Evolutionary conservation across 305 asterid species (phyloP).

Genomic region (Fraxinus albicans): DNA sequence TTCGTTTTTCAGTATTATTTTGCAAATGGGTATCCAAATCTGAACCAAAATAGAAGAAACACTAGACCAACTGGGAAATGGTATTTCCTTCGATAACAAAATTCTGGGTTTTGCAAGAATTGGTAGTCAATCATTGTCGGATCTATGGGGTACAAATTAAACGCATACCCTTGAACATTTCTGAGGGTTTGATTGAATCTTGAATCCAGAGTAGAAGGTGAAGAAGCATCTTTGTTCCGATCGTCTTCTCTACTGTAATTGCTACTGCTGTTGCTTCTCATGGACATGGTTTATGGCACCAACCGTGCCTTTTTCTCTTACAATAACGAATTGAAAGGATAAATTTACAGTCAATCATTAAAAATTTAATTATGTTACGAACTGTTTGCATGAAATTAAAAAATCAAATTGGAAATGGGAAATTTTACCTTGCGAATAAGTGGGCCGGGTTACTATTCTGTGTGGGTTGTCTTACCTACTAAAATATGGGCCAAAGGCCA

Average conservation of each 20-base stretch:
- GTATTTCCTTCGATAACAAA: constrained; percentile 5
- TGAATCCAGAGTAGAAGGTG: constrained; percentile 56
- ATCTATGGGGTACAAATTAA: constrained; percentile 23
- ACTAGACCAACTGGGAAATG: constrained; percentile 8
- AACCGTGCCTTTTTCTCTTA: neutral
- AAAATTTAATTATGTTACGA: neutral
- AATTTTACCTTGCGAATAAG: neutral
- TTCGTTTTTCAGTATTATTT: constrained; percentile 6
- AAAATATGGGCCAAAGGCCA: no score
- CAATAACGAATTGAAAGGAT: neutral
- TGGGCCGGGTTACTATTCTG: neutral
- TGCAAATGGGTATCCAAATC: constrained; percentile 25
- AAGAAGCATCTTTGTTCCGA: constrained; percentile 40
- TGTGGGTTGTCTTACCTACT: neutral
- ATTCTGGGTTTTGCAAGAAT: constrained; percentile 8
- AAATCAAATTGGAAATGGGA: neutral
- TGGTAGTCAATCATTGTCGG: constrained; percentile 5
- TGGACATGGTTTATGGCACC: neutral
- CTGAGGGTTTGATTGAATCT: constrained; percentile 91
- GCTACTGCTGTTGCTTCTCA: constrained; percentile 40
- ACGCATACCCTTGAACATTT: constrained; percentile 80
- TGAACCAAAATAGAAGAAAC: constrained; percentile 7
- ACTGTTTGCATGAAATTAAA: neutral
- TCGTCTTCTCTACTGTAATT: constrained; percentile 46
- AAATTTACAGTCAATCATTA: neutral